phyloP scores from a whole-genome alignment of 257 asterid genomes.

The Linaria vulgaris region DNA sequence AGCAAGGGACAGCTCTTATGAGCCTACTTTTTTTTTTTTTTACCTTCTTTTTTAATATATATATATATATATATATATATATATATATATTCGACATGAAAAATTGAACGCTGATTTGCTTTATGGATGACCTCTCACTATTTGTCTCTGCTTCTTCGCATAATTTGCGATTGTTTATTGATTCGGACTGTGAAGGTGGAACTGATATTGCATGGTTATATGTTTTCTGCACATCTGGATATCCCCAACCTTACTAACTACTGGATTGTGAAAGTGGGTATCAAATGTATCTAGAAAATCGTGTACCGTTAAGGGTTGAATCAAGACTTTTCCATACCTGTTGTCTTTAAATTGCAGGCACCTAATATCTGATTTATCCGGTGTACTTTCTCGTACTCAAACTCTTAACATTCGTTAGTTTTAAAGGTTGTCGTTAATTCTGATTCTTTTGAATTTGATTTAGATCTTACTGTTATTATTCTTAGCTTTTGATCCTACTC shows the following conservation, averaged over 20 bases:
- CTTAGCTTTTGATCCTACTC: slow-evolving; percentile 4
- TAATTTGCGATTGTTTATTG: slow-evolving; percentile 6
- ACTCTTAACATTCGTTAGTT: neutral
- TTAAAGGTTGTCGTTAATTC: neutral
- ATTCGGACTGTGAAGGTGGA: slow-evolving; percentile 20
- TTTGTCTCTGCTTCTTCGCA: slow-evolving; percentile 11
- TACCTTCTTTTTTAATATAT: too few relatives aligned
- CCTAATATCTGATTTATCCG: too few relatives aligned
- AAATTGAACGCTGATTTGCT: slow-evolving; percentile 8
- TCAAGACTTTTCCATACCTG: too few relatives aligned
- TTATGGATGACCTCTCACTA: neutral
- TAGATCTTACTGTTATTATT: slow-evolving; percentile 11
- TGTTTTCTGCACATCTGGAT: slow-evolving; percentile 22
- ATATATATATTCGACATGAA: too few relatives aligned
- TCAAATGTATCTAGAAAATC: too few relatives aligned
- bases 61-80: too few relatives aligned
- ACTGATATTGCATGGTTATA: slow-evolving; percentile 1
- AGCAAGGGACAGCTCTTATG: slow-evolving; percentile 1
- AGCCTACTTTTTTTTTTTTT: slow-evolving; percentile 1
- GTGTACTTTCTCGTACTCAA: neutral
- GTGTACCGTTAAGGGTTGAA: too few relatives aligned
- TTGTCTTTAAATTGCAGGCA: too few relatives aligned
- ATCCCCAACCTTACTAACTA: neutral
- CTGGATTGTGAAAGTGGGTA: neutral
- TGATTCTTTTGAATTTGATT: neutral